Base-by-base conservation (phyloP, 768 basidiomycete species). In the Boletus subparvulus region DNA sequence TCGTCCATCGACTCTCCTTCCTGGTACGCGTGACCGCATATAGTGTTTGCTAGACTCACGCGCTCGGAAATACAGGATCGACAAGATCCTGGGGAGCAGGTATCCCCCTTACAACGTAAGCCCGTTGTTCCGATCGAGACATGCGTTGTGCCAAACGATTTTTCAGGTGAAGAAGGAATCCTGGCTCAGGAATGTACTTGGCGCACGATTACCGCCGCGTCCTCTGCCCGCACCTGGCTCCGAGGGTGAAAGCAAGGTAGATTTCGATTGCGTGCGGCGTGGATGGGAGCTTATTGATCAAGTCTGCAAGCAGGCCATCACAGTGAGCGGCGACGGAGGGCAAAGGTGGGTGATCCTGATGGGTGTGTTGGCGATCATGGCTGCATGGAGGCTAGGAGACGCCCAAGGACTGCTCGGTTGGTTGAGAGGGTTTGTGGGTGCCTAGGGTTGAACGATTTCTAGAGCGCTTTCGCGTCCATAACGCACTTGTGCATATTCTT, bases 1-100 rank as follows among this genome's bases (percentile, higher is more conserved):
- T 67, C 85, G 6, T 81, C 86, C 0, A 42, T 81, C 10, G 75
- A 79, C 59, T 73, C 70, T 4, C 80, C 77, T 36, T 55, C 65
- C 53, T 79, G 68, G 70, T 71, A 33, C 7, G 68, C 19, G 3
- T 42, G 19, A n/a, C 14, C 7, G 2, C 17, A n/a, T 24, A 5
- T 8, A 5, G 5, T 35, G 12, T 19, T 9, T 6, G 3, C 30
- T 28, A 9, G 8, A n/a, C 55, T 65, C 9, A 69, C 19, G 9
- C 1, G 12, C 16, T 45, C 7, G 43, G 13, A 11, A 6, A 33
- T n/a, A 6, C 30, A 71, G 69, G 70, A n/a, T 62, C 4, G 66
- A 72, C 52, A 51, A 1, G 28, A 19, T 70, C 13, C 36, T 73
- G 1, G 66, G 68, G n/a, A 60, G 58, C 51, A 65, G 72, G 47